Conservation (phyloP, 148 eudicot species). For the Cornus suecica region DNA sequence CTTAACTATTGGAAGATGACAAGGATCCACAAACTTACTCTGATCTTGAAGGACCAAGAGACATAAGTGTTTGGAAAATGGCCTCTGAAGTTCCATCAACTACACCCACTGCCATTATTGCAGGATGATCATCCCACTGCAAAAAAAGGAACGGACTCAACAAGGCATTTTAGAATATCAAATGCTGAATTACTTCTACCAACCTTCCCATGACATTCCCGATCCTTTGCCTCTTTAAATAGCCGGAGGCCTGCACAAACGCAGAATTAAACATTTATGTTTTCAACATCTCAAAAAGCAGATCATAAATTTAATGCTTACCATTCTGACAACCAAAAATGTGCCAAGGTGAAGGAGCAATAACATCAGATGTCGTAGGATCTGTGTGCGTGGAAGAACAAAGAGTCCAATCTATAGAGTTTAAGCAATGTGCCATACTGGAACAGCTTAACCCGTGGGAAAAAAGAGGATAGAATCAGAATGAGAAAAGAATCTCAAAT, state of each 20-base stretch:
- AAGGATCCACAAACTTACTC: constrained; percentile 39
- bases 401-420: constrained; percentile 47
- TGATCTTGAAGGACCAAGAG: constrained; percentile 72
- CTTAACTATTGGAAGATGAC: background rate
- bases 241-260: constrained; percentile 52
- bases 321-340: constrained; percentile 78
- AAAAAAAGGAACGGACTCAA: constrained; percentile 20
- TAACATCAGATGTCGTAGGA: constrained; percentile 50
- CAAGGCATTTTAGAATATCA: background rate
- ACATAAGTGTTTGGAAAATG: constrained; percentile 62
- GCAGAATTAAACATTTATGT: background rate
- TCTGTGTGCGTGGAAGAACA: constrained; percentile 40
- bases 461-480: background rate
- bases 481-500: background rate
- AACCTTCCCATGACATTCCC: constrained; percentile 47
- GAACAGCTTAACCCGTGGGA: constrained; percentile 45
- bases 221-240: constrained; percentile 68
- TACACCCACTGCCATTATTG: constrained; percentile 70
- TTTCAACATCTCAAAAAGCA: constrained; percentile 6
- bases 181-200: constrained; percentile 6
- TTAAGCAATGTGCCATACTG: constrained; percentile 31
- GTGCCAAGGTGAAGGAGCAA: constrained; percentile 71
- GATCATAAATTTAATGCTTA: constrained; percentile 17
- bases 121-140: constrained; percentile 70
- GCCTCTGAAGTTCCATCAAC: constrained; percentile 64